Evolutionary conservation across 208 protist species (phyloP), one percentile per base, ranked within the genome.

Genomic region (Acanthamoeba rhysodes): DNA sequence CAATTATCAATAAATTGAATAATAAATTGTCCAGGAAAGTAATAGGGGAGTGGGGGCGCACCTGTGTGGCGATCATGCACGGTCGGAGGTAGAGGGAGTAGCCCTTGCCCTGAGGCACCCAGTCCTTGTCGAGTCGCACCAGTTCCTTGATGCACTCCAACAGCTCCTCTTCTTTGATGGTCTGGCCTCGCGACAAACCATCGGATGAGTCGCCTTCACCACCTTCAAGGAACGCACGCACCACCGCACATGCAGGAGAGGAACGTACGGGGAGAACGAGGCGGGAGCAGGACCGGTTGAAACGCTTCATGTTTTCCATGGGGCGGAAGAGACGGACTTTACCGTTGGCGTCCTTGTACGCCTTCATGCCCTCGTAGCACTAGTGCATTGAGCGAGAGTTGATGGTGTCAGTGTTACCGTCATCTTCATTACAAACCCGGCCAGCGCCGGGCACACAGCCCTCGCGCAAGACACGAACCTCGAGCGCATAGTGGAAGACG

Each of bases 351-450:
- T 98, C 97, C 53, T 98, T 98, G 97, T 99, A 99, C 45, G 99
- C 99, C 97, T 99, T 99, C 97, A 99, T 98, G 53, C 99, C 99
- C 96, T 99, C 99, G 95, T 99, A 99, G 97, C 98, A 99, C 96
- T 96, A 41, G 37, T 41, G 48, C 24, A 91, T 91, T 41, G 37
- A 41, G 37, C 37, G 70, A 78, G 70, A 20, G 70, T 64, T 12
- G 27, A 34, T 91, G 45, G 50, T n/a, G 8, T 87, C 34, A 48
- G 45, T 48, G 10, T 48, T 48, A 48, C 0, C 10, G 10, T 48
- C 4, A 41, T 41, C 37, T 4, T 41, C 37, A 41, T 41, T 41
- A 41, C 37, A 41, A 1, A 48, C 2, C 45, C 45, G 34, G 27
- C 22, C 29, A 62, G 37, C 27, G 66, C 80, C 9, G 41, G 66